Evolutionary conservation across 2,329 filamentous ascomycete genomes (phyloP).

Genomic region (Endocalyx cinctus): DNA sequence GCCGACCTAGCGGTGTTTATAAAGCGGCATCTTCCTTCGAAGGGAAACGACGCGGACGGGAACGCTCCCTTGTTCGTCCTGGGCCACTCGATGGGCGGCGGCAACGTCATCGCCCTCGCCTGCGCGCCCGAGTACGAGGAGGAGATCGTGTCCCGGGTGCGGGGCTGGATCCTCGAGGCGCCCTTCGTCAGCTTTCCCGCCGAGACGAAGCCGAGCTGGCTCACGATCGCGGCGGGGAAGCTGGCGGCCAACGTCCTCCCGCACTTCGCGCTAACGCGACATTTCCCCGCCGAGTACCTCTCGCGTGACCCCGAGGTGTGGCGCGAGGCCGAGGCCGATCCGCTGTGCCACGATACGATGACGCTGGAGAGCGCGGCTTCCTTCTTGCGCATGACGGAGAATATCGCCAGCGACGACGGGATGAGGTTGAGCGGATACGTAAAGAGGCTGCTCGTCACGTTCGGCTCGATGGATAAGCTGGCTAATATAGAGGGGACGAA

Average conservation of each 20-base stretch:
- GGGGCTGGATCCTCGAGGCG: slow-evolving; percentile 71
- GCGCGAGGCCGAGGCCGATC: slow-evolving; percentile 58
- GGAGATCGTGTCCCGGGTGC: slow-evolving; percentile 54
- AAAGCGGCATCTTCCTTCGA: slow-evolving; percentile 31
- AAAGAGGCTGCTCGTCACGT: slow-evolving; percentile 63
- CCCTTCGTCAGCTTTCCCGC: slow-evolving; percentile 74
- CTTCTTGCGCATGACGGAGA: slow-evolving; percentile 68
- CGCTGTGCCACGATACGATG: slow-evolving; percentile 74
- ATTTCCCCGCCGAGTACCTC: slow-evolving; percentile 59
- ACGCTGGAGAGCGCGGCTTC: slow-evolving; percentile 77
- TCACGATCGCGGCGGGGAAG: slow-evolving; percentile 63
- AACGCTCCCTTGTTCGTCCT: slow-evolving; percentile 71
- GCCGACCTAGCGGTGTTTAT: slow-evolving; percentile 77
- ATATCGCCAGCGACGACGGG: slow-evolving; percentile 53
- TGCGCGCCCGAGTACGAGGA: slow-evolving; percentile 42
- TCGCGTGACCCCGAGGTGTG: slow-evolving; percentile 63
- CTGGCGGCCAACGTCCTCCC: slow-evolving; percentile 66
- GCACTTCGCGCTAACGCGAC: slow-evolving; percentile 59
- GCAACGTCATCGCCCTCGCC: slow-evolving; percentile 62
- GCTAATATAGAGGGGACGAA: slow-evolving; percentile 62
- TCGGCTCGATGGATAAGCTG: slow-evolving; percentile 71
- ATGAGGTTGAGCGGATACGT: slow-evolving; percentile 50
- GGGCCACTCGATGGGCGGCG: slow-evolving; percentile 90
- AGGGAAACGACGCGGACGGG: slow-evolving; percentile 38
- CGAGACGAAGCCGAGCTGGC: slow-evolving; percentile 54